Base-by-base conservation (phyloP, 805 yeast genomes). In the Teunomyces gatunensis region DNA sequence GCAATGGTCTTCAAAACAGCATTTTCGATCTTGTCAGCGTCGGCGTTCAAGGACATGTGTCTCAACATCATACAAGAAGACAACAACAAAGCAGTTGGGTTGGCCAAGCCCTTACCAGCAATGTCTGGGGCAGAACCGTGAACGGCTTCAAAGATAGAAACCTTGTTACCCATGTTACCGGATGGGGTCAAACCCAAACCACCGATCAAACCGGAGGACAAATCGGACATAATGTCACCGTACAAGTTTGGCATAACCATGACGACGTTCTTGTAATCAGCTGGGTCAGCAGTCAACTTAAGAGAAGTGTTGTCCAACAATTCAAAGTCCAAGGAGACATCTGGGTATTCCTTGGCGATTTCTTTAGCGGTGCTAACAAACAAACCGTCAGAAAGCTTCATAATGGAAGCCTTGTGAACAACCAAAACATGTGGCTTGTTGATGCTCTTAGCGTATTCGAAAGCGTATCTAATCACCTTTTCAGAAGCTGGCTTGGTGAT, bases 111-210 rank as follows among this genome's bases (percentile, higher is more conserved):
- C 81, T 94, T 89, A 67, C 99, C 99, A 54, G 98, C 98, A 65
- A 94, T 94, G 72, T 94, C 99, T 61, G 99, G 99, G 54, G 99
- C 99, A 49, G 98, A 91, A 71, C 99, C 99, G 73, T 94, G 99
- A 65, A 94, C 99, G 56, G 99, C 99, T 83, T 94, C 99, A 71
- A 94, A 94, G 69, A 94, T 92, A 48, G 97, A 89, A 54, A 92
- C 96, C 70, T 88, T 85, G 80, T 89, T 89, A 79, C 99, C 99
- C 91, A 94, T 94, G 84, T 94, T 94, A 71, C 97, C 99, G 51
- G 97, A 89, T 58, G 99, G 99, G 53, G 99, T 94, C 71, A 94
- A 83, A 75, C 99, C 99, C 65, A 92, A 83, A 68, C 99, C 98
- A 70, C 99, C 99, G 58, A 95, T 95, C 65, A 94, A 80, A 75